Base-by-base conservation (phyloP, 2,329 filamentous ascomycete genomes). In the Tolypocladium paradoxum region DNA sequence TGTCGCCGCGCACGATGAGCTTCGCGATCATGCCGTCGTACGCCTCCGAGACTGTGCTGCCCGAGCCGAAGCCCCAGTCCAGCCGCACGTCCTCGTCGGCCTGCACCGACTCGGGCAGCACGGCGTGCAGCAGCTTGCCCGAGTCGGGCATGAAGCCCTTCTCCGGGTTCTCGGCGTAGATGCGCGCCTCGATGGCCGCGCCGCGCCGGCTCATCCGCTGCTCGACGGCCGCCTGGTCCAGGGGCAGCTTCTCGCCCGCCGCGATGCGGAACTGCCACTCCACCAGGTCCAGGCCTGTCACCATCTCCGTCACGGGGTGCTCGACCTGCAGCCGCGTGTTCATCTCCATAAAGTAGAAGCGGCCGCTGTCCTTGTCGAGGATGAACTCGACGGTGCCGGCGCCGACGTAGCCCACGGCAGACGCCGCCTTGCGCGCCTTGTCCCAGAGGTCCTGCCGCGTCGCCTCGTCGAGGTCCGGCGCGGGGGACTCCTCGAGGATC, bases 1-100 rank as follows among this genome's bases (percentile, higher is more conserved):
- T 86, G 18, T 82, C 79, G 0, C 88, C 93, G 54, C 88, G 82
- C 6, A 97, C 90, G 61, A 99, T 99, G 51, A 99, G 80, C 72
- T 99, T 99, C 46, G 93, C 89, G 60, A 99, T 96, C 93, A 99
- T 99, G 31, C 93, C 93, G 62, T 99, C 93, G 69, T 99, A 99
- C 52, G 93, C 88, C 54, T 92, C 89, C 0, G 91, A 95, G 3
- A 99, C 88, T 57, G 90, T 89, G 66, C 96, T 92, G 29, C 93
- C 93, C 60, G 90, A 79, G 31, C 91, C 82, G 67, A 97, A 97
- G 1, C 93, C 93, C 47, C 91, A 90, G 64, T 99, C 93, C 58
- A 99, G 90, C 40, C 93, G 84, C 34, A 97, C 81, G 57, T 90
- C 87, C 1, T 85, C 78, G 37, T 82, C 79, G 6, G 79, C 73